Base-by-base conservation (phyloP, 176 grass and related monocot genomes). In the Carex parvula region DNA sequence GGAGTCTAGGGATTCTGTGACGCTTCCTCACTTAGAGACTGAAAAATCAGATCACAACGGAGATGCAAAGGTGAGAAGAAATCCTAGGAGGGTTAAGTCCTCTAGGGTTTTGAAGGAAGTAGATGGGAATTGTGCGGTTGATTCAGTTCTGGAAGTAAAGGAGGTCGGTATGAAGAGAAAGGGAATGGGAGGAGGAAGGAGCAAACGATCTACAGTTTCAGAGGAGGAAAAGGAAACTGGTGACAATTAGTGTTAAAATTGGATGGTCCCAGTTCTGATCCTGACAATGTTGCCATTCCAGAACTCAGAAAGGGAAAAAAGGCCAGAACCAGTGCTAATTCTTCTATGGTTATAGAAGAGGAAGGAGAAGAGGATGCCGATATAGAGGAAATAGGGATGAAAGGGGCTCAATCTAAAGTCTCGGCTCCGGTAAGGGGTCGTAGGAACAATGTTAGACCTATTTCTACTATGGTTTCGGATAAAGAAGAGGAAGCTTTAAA, bases 91-190 rank as follows among this genome's bases (percentile, higher is more conserved):
- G 53, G 76, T 13, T 39, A 79, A 18, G 21, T 56, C 73, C 70
- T 79, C 84, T 85, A 86, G 18, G 61, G 76, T 71, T 59, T 81
- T 67, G 15, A 86, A 81, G 61, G 75, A 86, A 79, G 14, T 66
- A 42, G 61, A 81, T 63, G 62, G 33, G 21, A 86, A 86, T 54
- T 65, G 72, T 15, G 18, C 24, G 0, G 73, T 56, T 77, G 50
- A 75, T 54, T 26, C 71, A 54, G 44, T 6, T 75, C 22, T 52
- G 10, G 71, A 5, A 75, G 46, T 29, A 24, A 75, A 77, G 73
- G 50, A 32, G 2, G 70, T 50, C 8, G 44, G 70, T 13, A 21
- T 3, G 22, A 77, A 74, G 37, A 42, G 73, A 64, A 64, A 79
- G 70, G 58, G 22, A 55, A 78, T 14, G 50, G 71, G 44, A 32